Percentiles rank a stretch among this genome's conserved stretches.
phyloP scores from a whole-genome alignment of 306 rosid genomes.

The Glycyrrhiza uralensis region DNA sequence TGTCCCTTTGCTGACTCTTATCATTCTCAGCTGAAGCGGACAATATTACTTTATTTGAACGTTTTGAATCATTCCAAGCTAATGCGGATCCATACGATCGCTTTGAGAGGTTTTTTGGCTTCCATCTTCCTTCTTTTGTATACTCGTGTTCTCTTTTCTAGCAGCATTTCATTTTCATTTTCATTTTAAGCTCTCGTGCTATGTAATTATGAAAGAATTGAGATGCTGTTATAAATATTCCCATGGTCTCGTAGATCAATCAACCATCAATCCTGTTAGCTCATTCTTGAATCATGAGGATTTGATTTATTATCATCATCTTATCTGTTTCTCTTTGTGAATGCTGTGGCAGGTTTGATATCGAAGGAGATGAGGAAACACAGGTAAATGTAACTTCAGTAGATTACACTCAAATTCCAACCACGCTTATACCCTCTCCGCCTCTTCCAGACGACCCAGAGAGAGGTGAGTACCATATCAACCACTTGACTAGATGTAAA shows the following conservation, averaged over 20 bases:
- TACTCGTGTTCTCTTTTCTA: neutral
- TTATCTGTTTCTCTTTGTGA: neutral
- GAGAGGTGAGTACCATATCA: constrained; percentile 38
- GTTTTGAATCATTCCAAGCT: constrained; percentile 46
- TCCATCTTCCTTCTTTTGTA: constrained; percentile 1
- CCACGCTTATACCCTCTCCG: constrained; percentile 48
- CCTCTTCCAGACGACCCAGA: constrained; percentile 43
- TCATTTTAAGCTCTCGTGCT: neutral
- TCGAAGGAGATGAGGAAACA: constrained; percentile 60
- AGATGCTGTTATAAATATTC: neutral
- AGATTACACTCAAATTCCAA: constrained; percentile 43
- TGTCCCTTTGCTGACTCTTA: constrained; percentile 22
- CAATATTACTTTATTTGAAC: constrained; percentile 59
- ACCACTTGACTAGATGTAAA: neutral
- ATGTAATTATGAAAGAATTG: neutral
- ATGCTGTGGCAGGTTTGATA: constrained; percentile 62
- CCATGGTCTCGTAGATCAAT: neutral
- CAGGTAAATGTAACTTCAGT: constrained; percentile 44
- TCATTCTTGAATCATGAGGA: neutral
- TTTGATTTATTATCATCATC: neutral
- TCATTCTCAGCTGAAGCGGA: constrained; percentile 57
- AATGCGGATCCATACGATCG: constrained; percentile 38
- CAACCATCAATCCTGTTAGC: neutral
- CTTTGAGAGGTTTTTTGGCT: constrained; percentile 62
- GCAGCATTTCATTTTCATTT: neutral